A percentile compares a stretch with the other conserved stretches of the same genome.
Conservation (phyloP, 495 filamentous ascomycete species). For the Podospora comata region DNA sequence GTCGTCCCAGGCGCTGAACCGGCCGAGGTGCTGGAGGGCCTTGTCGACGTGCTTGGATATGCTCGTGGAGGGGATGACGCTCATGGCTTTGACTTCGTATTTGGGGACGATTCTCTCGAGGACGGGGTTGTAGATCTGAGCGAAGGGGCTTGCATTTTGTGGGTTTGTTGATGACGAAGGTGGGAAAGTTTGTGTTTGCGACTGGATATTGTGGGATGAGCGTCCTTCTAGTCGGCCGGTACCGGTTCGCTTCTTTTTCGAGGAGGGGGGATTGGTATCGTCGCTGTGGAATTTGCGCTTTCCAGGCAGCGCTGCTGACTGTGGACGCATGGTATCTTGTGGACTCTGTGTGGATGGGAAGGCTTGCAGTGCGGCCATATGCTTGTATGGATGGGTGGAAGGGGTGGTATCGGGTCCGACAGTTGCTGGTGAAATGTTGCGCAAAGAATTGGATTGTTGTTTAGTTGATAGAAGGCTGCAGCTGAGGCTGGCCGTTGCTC, state of each 20-base stretch:
- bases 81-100: slow-evolving; percentile 42
- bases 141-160: slow-evolving; percentile 19
- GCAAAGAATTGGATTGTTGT: background rate
- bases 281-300: slow-evolving; percentile 28
- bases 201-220: background rate
- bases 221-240: background rate
- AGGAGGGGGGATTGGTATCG: slow-evolving; percentile 8
- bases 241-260: slow-evolving; percentile 24
- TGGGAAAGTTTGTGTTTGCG: background rate
- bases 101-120: slow-evolving; percentile 28
- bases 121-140: slow-evolving; percentile 27
- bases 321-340: background rate
- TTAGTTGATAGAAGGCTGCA: background rate
- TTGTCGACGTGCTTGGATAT: slow-evolving; percentile 53
- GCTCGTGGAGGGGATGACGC: slow-evolving; percentile 54
- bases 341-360: slow-evolving; percentile 9
- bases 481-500: background rate
- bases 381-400: background rate
- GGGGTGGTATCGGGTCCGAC: background rate
- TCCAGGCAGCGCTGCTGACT: background rate
- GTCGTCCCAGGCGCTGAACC: slow-evolving; percentile 33
- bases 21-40: slow-evolving; percentile 40
- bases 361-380: background rate
- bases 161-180: background rate
- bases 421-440: background rate